Conservation (phyloP, 1,284 basidiomycete genomes). For the Ganoderma lucidum region DNA sequence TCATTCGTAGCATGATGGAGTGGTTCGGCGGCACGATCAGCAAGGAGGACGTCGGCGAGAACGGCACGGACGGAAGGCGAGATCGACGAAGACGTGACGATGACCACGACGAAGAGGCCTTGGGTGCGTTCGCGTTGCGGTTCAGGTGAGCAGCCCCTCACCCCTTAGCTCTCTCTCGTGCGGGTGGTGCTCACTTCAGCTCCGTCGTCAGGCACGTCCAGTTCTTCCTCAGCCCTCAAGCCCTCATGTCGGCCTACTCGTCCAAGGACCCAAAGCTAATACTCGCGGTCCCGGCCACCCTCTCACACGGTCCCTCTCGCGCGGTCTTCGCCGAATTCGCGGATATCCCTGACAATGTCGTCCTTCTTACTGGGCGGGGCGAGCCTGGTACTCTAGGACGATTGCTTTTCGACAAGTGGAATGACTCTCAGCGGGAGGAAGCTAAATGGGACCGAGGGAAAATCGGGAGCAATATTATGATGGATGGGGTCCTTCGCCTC, state of each 20-base stretch:
- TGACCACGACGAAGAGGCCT: constrained; percentile 77
- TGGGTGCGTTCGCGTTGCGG: constrained; percentile 78
- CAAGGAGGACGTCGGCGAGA: constrained; percentile 87
- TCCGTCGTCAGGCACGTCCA: constrained; percentile 75
- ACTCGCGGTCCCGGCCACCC: constrained; percentile 89
- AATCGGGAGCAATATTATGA: constrained; percentile 84
- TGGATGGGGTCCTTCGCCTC: constrained; percentile 74
- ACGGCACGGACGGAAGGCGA: constrained; percentile 58
- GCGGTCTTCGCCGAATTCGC: constrained; percentile 88
- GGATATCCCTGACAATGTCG: constrained; percentile 80
- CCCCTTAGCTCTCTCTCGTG: not conserved
- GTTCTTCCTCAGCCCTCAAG: constrained; percentile 86
- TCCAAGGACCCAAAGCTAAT: constrained; percentile 92
- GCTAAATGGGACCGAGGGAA: constrained; percentile 89
- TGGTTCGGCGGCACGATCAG: constrained; percentile 96
- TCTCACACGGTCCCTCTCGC: constrained; percentile 94
- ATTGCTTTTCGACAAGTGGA: constrained; percentile 89
- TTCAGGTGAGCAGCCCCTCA: constrained; percentile 63
- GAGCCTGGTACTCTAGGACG: constrained; percentile 86
- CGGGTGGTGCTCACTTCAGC: constrained; percentile 1
- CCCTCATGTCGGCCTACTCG: constrained; percentile 84
- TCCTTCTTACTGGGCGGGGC: constrained; percentile 82
- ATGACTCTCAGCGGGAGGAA: constrained; percentile 76
- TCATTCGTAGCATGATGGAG: constrained; percentile 97
- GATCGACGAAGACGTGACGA: constrained; percentile 67